phyloP scores from a whole-genome alignment of 1,284 basidiomycete genomes.

The Microbotryum lychnidis-dioicae region DNA sequence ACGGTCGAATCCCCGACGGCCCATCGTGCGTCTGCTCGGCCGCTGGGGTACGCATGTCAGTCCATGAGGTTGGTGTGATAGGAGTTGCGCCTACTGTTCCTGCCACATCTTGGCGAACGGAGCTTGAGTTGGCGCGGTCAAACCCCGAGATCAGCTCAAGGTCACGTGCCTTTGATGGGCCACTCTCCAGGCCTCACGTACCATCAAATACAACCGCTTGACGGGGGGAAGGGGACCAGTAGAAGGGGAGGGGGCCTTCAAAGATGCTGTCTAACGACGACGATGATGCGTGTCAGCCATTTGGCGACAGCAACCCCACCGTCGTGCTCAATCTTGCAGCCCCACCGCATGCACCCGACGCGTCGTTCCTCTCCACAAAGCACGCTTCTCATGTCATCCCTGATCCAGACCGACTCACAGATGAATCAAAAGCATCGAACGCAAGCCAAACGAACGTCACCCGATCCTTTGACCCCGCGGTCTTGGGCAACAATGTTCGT shows the following conservation, averaged over 20 bases:
- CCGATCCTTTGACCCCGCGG: conserved; percentile 45
- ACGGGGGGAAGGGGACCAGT: conserved; percentile 58
- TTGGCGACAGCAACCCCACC: neutral
- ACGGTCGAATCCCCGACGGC: too few relatives aligned
- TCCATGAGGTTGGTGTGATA: too few relatives aligned
- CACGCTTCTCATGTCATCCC: too few relatives aligned
- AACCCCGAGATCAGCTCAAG: neutral
- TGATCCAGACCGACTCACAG: conserved; percentile 39
- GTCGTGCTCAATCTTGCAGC: neutral
- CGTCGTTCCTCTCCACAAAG: neutral
- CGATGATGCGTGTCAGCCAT: neutral
- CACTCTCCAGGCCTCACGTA: too few relatives aligned
- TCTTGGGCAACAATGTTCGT: too few relatives aligned
- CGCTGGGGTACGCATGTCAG: too few relatives aligned
- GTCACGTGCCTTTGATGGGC: neutral
- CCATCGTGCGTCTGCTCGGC: too few relatives aligned
- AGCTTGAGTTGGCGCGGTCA: neutral
- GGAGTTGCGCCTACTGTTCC: conserved; percentile 46
- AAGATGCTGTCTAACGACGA: conserved; percentile 43
- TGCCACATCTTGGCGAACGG: conserved; percentile 61
- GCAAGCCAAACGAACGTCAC: conserved; percentile 62
- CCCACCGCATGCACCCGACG: neutral
- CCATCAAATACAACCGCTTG: too few relatives aligned
- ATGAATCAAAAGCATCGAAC: conserved; percentile 69
- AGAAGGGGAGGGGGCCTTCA: conserved; percentile 67